phyloP scores from a whole-genome alignment of 176 grass and related monocot genomes.

The Saccharum officinarum region DNA sequence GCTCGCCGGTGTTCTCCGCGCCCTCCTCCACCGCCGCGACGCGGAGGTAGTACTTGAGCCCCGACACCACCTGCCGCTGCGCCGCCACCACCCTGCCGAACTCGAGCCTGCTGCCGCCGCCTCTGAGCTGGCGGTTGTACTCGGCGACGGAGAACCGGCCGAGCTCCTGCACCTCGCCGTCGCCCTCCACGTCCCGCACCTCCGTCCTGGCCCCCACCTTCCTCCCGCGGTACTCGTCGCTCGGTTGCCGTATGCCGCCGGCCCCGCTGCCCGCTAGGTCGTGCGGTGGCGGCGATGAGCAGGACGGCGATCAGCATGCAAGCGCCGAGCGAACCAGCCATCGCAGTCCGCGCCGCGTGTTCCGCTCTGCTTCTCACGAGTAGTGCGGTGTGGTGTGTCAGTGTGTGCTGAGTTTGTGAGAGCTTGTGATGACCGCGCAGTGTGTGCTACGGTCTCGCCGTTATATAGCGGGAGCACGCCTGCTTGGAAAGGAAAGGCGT shows the following conservation, averaged over 20 bases:
- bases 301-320: constrained; percentile 28
- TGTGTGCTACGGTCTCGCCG: neutral
- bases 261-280: neutral
- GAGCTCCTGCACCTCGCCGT: constrained; percentile 82
- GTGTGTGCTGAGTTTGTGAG: neutral
- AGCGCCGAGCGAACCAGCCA: neutral
- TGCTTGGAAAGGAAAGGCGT: neutral
- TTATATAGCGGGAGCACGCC: neutral
- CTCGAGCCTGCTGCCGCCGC: constrained; percentile 30
- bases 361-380: neutral
- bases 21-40: constrained; percentile 38
- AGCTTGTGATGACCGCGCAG: neutral
- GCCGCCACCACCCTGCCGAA: constrained; percentile 68
- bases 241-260: neutral
- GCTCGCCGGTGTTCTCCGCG: constrained; percentile 7
- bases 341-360: neutral
- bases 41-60: constrained; percentile 88
- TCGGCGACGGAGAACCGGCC: constrained; percentile 75
- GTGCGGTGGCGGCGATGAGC: neutral
- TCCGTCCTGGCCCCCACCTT: constrained; percentile 66
- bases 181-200: constrained; percentile 58
- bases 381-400: neutral
- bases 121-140: constrained; percentile 51
- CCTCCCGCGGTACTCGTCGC: constrained; percentile 33
- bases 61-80: constrained; percentile 88